Base-by-base conservation (phyloP, 2,329 filamentous ascomycete genomes). In the Xylariaceae sp. region DNA sequence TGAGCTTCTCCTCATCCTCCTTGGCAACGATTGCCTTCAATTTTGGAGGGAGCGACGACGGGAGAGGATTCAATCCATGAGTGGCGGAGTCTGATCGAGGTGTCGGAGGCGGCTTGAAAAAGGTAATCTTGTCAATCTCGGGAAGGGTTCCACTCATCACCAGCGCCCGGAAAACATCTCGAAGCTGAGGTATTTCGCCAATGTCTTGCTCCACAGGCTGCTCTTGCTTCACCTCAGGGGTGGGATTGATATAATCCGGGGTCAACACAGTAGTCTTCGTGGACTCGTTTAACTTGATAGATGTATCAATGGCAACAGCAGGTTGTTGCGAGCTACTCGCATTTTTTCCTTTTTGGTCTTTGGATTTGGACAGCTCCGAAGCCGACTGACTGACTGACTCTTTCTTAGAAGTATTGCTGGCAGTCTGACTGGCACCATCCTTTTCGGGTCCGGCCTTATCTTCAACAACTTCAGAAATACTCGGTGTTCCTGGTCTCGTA, bases 1-100 rank as follows among this genome's bases (percentile, higher is more conserved):
- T 75, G 5, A 88, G 76, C 2, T 76, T 72, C 11, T 77, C 75
- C 35, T 85, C 79, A 61, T 88, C 85, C 51, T 84, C 78, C 49
- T 79, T 76, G 1, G 74, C 78, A 44, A 84, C 77, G 23, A 79
- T 76, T 9, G 77, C 72, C 68, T 81, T 82, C 7, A 73, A 63
- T 2, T 75, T 74, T 17, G 75, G 73, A 2, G 73, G 72, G 45
- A 75, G 63, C 3, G 75, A 74, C 23, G 75, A 72, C 3, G 73
- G 72, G 44, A 75, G 69, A 23, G 69, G 65, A 45, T 68, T 69
- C 47, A 67, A 67, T 1, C 67, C 60, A 5, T 65, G 63, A 41
- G 68, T 65, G 45, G 64, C 65, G 11, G 70, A 65, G 41, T 76
- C 73, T 53, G 71, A 64, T 60, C 76, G 69, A 61, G 72, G 71